These are phyloP conservation scores for Arabidopsis arenosa DNA, from an alignment of 345 rosid species.

Conservation along the genomic window DNA sequence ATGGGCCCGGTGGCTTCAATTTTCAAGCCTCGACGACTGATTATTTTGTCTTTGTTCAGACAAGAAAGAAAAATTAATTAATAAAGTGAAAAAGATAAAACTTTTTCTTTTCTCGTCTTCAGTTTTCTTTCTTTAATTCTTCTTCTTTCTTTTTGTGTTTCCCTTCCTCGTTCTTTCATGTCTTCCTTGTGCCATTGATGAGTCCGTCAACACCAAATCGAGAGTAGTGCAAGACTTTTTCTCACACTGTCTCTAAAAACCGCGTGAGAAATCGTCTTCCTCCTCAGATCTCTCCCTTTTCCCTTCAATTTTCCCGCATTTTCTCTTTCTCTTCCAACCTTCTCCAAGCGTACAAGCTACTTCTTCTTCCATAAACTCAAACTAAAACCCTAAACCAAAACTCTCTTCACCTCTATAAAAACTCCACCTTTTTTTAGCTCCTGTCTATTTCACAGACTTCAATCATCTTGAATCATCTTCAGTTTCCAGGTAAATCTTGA, in stretches of 20 bases:
- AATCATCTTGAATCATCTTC: slow-evolving; percentile 14
- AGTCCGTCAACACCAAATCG: slow-evolving; percentile 32
- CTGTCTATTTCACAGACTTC: slow-evolving; percentile 5
- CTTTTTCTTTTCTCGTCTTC: neutral
- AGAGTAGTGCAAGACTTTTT: slow-evolving; percentile 32
- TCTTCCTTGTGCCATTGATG: slow-evolving; percentile 32
- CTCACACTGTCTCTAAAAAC: slow-evolving; percentile 31
- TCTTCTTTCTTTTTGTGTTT: neutral
- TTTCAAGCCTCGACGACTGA: slow-evolving; percentile 22
- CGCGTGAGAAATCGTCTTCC: slow-evolving; percentile 41
- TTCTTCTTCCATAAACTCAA: slow-evolving; percentile 13
- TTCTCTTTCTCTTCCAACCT: slow-evolving; percentile 12
- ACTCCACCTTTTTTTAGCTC: neutral
- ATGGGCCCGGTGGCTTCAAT: slow-evolving; percentile 28
- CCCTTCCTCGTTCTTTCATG: slow-evolving; percentile 4
- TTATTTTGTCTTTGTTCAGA: slow-evolving; percentile 23
- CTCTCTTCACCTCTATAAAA: slow-evolving; percentile 16
- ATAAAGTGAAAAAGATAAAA: neutral
- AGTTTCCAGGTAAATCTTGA: slow-evolving; percentile 32
- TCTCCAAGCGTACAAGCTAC: slow-evolving; percentile 46
- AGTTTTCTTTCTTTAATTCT: neutral
- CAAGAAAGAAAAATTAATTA: neutral
- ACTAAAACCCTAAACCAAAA: slow-evolving; percentile 21
- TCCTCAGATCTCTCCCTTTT: slow-evolving; percentile 36
- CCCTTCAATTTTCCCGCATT: slow-evolving; percentile 14